These are phyloP conservation scores for Mortierella sp. DNA, from an alignment of 371 early-diverging fungal genomes.

Conservation along the genomic window DNA sequence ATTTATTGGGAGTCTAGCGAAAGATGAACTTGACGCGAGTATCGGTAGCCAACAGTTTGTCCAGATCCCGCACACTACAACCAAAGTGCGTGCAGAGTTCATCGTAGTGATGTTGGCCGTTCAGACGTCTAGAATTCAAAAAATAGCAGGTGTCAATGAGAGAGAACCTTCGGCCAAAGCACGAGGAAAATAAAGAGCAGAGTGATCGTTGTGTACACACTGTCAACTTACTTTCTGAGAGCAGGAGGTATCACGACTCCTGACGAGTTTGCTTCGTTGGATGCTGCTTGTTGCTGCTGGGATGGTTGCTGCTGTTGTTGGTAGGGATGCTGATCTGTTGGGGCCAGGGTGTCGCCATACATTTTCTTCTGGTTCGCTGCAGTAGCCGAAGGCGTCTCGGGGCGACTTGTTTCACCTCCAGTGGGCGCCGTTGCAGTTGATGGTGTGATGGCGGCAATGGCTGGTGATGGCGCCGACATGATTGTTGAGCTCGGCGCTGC, in stretches of 20 bases:
- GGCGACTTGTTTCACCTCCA: background rate
- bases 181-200: background rate
- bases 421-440: slow-evolving; percentile 12
- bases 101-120: slow-evolving; percentile 82
- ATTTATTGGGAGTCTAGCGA: slow-evolving; percentile 6
- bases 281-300: slow-evolving; percentile 3
- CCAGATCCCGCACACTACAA: slow-evolving; percentile 69
- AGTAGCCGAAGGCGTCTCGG: background rate
- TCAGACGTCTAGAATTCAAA: slow-evolving; percentile 58
- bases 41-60: slow-evolving; percentile 62
- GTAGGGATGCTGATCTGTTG: slow-evolving; percentile 23
- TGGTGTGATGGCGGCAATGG: slow-evolving; percentile 25
- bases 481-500: background rate
- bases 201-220: no score
- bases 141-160: background rate
- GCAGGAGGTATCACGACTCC: slow-evolving; percentile 35
- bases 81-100: slow-evolving; percentile 77
- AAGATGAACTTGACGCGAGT: slow-evolving; percentile 53
- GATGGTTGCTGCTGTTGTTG: background rate
- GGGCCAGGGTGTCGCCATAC: slow-evolving; percentile 24
- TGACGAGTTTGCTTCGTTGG: slow-evolving; percentile 25
- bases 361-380: slow-evolving; percentile 19
- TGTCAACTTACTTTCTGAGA: slow-evolving; percentile 26
- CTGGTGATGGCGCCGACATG: slow-evolving; percentile 17
- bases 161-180: background rate